A percentile compares a stretch with the other conserved stretches of the same genome.
These are phyloP conservation scores for Tetrastigma voinierianum DNA, from an alignment of 164 flowering plant genomes.

Conservation along the genomic window DNA sequence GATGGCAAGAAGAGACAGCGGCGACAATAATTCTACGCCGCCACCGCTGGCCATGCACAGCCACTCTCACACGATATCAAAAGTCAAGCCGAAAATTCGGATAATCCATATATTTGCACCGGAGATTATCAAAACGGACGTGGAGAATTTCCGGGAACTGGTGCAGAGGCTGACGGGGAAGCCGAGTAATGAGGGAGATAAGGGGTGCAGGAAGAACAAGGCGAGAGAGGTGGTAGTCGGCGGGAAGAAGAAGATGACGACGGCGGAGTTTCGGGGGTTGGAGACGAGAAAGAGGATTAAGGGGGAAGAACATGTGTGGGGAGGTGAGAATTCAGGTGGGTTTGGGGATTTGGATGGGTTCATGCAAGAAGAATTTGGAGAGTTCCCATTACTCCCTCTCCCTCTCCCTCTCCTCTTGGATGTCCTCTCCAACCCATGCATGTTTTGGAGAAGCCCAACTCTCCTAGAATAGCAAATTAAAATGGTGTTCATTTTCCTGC, in stretches of 20 bases:
- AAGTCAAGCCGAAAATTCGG: conserved; percentile 69
- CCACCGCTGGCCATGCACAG: conserved; percentile 46
- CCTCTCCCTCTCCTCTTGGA: no score
- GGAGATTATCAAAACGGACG: conserved; percentile 90
- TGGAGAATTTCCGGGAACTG: conserved; percentile 70
- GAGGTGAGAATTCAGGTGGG: conserved; percentile 38
- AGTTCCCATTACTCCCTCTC: conserved; percentile 42
- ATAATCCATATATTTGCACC: conserved; percentile 92
- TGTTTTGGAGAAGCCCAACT: conserved; percentile 31
- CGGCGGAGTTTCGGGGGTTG: conserved; percentile 18
- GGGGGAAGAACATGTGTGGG: conserved; percentile 43
- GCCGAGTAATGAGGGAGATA: conserved; percentile 29
- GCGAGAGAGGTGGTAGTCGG: no score
- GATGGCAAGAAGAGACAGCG: conserved; percentile 22
- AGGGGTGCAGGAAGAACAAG: conserved; percentile 16
- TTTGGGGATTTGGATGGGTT: conserved; percentile 67
- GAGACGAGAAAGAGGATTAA: conserved; percentile 22
- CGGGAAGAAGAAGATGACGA: neutral
- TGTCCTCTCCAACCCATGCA: conserved; percentile 43
- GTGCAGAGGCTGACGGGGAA: conserved; percentile 91
- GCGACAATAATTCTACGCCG: conserved; percentile 9
- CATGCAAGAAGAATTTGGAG: conserved; percentile 53
- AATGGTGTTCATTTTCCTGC: no score
- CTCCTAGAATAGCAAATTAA: conserved; percentile 1
- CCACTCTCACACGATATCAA: conserved; percentile 55